Base-by-base conservation (phyloP, 1,284 basidiomycete species). In the Ceratobasidium sp. region DNA sequence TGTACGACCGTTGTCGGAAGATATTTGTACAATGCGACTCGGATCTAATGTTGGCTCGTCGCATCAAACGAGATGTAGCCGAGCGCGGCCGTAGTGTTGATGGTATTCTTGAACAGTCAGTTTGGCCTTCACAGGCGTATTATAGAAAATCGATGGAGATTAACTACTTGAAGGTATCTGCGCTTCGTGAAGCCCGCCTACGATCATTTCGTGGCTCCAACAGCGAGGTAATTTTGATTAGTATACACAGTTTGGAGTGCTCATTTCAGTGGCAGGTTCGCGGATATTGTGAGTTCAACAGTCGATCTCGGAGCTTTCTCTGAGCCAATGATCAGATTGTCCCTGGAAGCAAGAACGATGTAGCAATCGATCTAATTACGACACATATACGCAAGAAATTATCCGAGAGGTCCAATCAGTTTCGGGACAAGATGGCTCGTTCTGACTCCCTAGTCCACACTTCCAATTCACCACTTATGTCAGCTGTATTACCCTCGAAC, bases 31-130 rank as follows among this genome's bases (percentile, higher is more conserved):
- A 92, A 85, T 96, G 94, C 70, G 97, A 98, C 79, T 92, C 95
- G 1, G 97, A 99, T 80, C 83, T 98, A 14, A 99, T 99, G 97
- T 89, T 99, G 52, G 96, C 97, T 1, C 87, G 97, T 61, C 89
- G 97, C 41, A 92, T 99, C 74, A 85, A 88, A 75, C 85, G 97
- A 72, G 97, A 99, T 78, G 88, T 93, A 6, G 87, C 89, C 76
- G 96, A 99, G 79, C 87, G 97, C 48, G 94, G 93, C 0, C 84
- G 97, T 73, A 89, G 87, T 74, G 91, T 98, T 0, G 88, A 90
- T 0, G 96, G 96, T 2, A 88, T 98, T 62, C 84, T 99, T 16
- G 91, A 96, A 77, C 97, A 98, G 89, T 93, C 78, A 74, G 85
- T 79, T 46, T 34, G n/a, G n/a, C n/a, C 43, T 74, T 32, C 36